phyloP scores from a whole-genome alignment of 805 yeast genomes.

The Saccharomycopsis sp. region DNA sequence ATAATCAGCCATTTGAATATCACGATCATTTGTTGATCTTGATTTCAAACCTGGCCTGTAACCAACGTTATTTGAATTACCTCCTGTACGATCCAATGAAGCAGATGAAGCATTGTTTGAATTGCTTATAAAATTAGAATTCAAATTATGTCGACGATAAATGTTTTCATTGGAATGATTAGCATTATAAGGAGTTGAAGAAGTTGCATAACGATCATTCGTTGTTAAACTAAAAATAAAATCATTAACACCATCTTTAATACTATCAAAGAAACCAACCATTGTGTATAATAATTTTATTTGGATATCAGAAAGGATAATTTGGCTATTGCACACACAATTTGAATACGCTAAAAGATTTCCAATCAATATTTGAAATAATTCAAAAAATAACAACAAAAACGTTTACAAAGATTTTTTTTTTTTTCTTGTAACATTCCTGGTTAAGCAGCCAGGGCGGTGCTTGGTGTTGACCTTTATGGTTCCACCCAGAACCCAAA shows the following conservation, averaged over 20 bases:
- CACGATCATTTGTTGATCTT: slow-evolving; percentile 13
- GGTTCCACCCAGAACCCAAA: too few species aligned
- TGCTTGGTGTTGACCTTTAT: too few species aligned
- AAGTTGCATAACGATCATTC: slow-evolving; percentile 21
- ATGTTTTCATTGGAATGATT: slow-evolving; percentile 13
- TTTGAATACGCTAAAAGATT: too few species aligned
- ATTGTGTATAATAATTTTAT: too few species aligned
- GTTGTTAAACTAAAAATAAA: slow-evolving; percentile 21
- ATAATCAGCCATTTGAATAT: slow-evolving; percentile 19
- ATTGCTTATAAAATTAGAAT: slow-evolving; percentile 10
- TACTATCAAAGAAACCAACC: slow-evolving; percentile 20
- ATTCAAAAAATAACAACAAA: too few species aligned
- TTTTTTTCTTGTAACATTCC: too few species aligned
- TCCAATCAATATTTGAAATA: too few species aligned
- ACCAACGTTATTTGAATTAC: slow-evolving; percentile 3
- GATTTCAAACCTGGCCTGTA: slow-evolving; percentile 20
- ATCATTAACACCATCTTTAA: slow-evolving; percentile 20
- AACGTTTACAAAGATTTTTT: too few species aligned
- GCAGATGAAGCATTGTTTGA: slow-evolving; percentile 6
- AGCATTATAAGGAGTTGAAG: slow-evolving; percentile 16
- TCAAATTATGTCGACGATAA: slow-evolving; percentile 13
- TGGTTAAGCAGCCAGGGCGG: too few species aligned
- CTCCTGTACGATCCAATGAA: slow-evolving; percentile 1
- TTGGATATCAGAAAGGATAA: too few species aligned
- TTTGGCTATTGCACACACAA: too few species aligned